Conservation (phyloP, 345 rosid species). For the Anacardium occidentale region DNA sequence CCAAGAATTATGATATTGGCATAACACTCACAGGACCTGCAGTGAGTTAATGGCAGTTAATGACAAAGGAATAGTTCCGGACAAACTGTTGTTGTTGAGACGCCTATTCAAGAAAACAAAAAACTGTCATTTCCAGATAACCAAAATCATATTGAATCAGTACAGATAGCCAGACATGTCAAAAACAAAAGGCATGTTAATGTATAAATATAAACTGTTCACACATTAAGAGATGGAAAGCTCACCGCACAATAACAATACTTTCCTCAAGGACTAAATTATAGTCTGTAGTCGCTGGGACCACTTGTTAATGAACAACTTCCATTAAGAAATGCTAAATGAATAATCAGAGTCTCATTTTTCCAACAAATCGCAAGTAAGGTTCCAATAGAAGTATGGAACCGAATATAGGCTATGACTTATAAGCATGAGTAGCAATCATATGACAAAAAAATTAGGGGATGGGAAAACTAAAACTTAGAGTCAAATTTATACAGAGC, state of each 20-base stretch:
- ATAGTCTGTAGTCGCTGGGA: not conserved
- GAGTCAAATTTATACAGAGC: not conserved
- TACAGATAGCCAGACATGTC: not conserved
- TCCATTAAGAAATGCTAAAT: not conserved
- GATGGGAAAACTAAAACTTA: not conserved
- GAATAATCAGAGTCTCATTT: not conserved
- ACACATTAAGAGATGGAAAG: slow-evolving; percentile 8
- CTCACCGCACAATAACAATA: not conserved
- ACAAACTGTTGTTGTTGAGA: slow-evolving; percentile 68
- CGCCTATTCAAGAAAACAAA: slow-evolving; percentile 48
- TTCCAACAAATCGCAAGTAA: too few species aligned
- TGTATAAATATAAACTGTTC: not conserved
- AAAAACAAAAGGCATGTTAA: not conserved
- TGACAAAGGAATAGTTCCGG: slow-evolving; percentile 53
- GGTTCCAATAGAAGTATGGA: not conserved
- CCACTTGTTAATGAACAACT: not conserved
- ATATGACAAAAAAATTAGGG: not conserved
- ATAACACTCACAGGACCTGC: slow-evolving; percentile 74
- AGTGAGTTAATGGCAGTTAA: slow-evolving; percentile 44
- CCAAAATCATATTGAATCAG: slow-evolving; percentile 6
- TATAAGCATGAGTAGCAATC: not conserved
- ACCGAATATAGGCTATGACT: not conserved
- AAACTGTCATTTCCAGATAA: slow-evolving; percentile 13
- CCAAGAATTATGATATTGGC: not conserved
- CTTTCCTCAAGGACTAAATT: slow-evolving; percentile 1